These are phyloP conservation scores for Bullera alba DNA, from an alignment of 768 basidiomycete species.

Conservation along the genomic window DNA sequence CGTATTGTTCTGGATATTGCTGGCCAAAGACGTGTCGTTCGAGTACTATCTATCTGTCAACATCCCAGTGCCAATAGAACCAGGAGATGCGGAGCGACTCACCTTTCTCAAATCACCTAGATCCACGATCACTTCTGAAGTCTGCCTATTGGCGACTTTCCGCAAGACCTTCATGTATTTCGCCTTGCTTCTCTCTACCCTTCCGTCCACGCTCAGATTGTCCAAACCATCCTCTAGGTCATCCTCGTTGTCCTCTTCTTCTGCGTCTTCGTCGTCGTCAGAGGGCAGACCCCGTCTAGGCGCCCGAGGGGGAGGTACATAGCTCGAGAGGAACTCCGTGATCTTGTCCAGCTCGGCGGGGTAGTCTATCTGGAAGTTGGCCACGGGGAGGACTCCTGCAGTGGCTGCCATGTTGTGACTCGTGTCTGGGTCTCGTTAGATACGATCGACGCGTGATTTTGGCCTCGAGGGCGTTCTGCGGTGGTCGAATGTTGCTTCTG, in stretches of 20 bases:
- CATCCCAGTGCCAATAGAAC: neutral
- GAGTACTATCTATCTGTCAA: slow-evolving; percentile 49
- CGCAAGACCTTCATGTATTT: slow-evolving; percentile 44
- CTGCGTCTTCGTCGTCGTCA: slow-evolving; percentile 34
- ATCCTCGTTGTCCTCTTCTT: slow-evolving; percentile 29
- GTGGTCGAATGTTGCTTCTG: too few species aligned
- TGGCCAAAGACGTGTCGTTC: slow-evolving; percentile 58
- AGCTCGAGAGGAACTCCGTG: slow-evolving; percentile 35
- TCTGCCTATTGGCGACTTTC: slow-evolving; percentile 77
- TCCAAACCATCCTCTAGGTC: slow-evolving; percentile 58
- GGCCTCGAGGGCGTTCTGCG: too few species aligned
- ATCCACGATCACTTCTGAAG: slow-evolving; percentile 79
- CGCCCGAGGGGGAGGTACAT: slow-evolving; percentile 20
- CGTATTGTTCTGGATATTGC: slow-evolving; percentile 72
- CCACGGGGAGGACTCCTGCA: slow-evolving; percentile 34
- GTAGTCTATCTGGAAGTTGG: slow-evolving; percentile 33
- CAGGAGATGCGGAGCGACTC: slow-evolving; percentile 24
- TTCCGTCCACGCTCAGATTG: slow-evolving; percentile 52
- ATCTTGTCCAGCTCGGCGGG: slow-evolving; percentile 36
- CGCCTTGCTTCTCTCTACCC: slow-evolving; percentile 26
- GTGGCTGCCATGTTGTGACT: slow-evolving; percentile 5
- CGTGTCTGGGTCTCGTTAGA: too few species aligned
- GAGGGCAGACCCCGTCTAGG: slow-evolving; percentile 14
- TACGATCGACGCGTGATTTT: too few species aligned
- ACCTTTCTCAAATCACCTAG: slow-evolving; percentile 78